Base-by-base conservation (phyloP, 2,329 filamentous ascomycete species). In the Atkinsonella texensis region DNA sequence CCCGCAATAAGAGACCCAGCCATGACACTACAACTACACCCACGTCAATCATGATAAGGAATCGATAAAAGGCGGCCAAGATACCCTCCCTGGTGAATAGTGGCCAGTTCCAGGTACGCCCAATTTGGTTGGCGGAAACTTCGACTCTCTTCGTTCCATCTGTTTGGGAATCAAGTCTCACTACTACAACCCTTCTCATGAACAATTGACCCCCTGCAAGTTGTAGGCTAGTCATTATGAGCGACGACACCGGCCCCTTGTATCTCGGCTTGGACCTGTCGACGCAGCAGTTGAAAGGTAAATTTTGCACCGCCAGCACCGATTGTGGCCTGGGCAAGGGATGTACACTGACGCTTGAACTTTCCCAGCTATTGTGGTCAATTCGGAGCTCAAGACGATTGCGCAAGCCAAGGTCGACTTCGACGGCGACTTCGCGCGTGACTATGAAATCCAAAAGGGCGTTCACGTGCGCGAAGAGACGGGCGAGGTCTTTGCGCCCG, bases 251-350 rank as follows among this genome's bases (percentile, higher is more conserved):
- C 42, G 75, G 72, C 33, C 83, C 86, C 17, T 73, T 95, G 55
- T 95, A 95, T 65, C 76, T 95, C 63, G 93, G 93, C 54, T 90
- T 97, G 67, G 93, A 98, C 71, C 83, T 97, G 54, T 96, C 90
- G 43, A 97, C 93, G 53, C 93, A 97, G 69, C 91, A 97, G 67
- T 78, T 97, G 53, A 97, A 98, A 78, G 90, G 88, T 82, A 68
- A 57, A 53, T 20, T 96, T 97, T 28, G 41, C 18, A n/a, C 28
- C 2, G 4, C 5, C 28, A 28, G 28, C 28, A 28, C 28, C 28
- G 7, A 28, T 13, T 11, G 12, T 15, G 15, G 12, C 17, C 8
- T 28, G 7, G 18, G 0, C 41, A 43, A 17, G 23, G 4, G 18
- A 15, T 20, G 18, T 20, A 43, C 9, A 12, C 17, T 20, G 41